Percentiles rank a stretch among this genome's conserved stretches.
Conservation (phyloP, 176 grass and related monocot genomes). For the Typha latifolia region DNA sequence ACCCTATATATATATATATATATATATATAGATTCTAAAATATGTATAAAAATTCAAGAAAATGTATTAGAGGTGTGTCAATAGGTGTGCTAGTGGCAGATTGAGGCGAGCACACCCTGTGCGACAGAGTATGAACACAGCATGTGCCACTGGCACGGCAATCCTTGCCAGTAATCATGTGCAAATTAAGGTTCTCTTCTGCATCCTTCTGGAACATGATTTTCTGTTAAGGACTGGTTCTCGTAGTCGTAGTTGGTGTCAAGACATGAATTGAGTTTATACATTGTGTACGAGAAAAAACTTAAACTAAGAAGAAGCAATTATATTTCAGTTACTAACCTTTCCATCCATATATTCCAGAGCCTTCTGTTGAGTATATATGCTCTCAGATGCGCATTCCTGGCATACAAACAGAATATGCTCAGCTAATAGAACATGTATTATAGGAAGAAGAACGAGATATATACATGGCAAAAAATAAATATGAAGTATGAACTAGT, state of each 20-base stretch:
- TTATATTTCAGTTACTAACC: conserved; percentile 20
- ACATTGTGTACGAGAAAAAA: background rate
- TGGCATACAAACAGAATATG: conserved; percentile 21
- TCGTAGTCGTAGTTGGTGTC: background rate
- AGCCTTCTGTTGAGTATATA: conserved; percentile 82
- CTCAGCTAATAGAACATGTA: conserved; percentile 12
- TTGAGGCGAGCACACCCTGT: no score
- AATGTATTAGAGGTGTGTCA: no score
- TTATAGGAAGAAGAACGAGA: background rate
- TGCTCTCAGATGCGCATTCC: conserved; percentile 94
- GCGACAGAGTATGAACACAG: no score
- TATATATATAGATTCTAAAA: no score
- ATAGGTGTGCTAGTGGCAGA: no score
- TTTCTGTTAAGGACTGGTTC: no score
- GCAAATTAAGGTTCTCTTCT: no score
- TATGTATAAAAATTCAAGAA: no score
- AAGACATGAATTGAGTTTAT: conserved; percentile 1
- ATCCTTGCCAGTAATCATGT: no score
- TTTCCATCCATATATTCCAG: conserved; percentile 84
- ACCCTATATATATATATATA: no score
- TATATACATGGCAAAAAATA: background rate
- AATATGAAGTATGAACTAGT: conserved; percentile 6
- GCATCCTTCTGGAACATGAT: no score
- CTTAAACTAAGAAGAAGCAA: background rate
- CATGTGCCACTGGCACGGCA: no score